Evolutionary conservation across 192 early-diverging fungal species (phyloP), one percentile per base, ranked within the genome.

Genomic region (Backusella westeae): DNA sequence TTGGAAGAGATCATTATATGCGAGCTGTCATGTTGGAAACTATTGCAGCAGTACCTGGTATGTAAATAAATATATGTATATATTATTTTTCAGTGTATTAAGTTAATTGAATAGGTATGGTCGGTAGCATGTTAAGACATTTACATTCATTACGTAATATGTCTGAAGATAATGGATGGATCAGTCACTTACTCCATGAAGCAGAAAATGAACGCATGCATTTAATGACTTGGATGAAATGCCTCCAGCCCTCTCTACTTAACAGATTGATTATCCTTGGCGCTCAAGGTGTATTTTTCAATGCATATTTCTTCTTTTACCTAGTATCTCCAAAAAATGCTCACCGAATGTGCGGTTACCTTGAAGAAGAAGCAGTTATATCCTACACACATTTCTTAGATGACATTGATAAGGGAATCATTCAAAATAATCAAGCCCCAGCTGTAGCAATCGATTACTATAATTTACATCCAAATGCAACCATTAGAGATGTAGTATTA

Each of bases 331-430:
- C 95, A 21, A 85, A 84, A 34, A 93, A 90, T 4, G 93, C 93
- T 17, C 97, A 98, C 84, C 90, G 95, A 56, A 91, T 98, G 29
- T 78, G 79, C 14, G 97, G 97, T 0, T 98, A 98, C 73, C 86
- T 98, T 35, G 97, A 98, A 83, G 97, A 98, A 85, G 91, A 93
- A 77, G 97, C 97, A 0, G 93, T 97, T 12, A 87, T 95, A 29
- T 94, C 95, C 3, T 98, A 98, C 83, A 95, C 94, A 8, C 90
- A 93, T 77, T 93, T 94, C 82, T 78, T 98, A 46, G 87, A 90
- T 39, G 83, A 75, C 44, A 29, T 98, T 53, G 95, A 97, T 36
- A 82, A 79, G 49, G 95, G 95, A 1, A 75, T 87, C 2, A 86
- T 93, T 35, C 82, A 88, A 29, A 95, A 94, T 66, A 83, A 81